These are phyloP conservation scores for Phytophthora fragariaefolia DNA, from an alignment of 352 stramenopile species.

Conservation along the genomic window DNA sequence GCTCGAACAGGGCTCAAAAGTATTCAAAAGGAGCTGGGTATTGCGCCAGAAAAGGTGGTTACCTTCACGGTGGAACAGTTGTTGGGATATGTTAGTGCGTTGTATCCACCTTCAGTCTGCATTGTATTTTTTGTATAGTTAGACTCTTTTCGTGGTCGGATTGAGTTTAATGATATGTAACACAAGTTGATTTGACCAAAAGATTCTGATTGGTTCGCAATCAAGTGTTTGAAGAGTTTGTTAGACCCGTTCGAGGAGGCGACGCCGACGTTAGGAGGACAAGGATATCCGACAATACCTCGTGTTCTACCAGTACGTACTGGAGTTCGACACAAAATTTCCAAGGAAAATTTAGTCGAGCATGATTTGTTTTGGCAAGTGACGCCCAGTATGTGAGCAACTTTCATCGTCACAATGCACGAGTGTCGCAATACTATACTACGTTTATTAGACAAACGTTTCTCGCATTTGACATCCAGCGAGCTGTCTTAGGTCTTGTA, in stretches of 20 bases:
- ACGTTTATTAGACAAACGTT: neutral
- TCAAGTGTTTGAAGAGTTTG: neutral
- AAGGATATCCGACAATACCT: neutral
- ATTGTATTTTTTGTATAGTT: neutral
- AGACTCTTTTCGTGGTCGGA: neutral
- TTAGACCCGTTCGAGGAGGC: neutral
- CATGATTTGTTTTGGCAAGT: neutral
- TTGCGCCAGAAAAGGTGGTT: neutral
- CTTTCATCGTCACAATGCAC: neutral
- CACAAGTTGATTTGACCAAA: neutral
- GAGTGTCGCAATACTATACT: neutral
- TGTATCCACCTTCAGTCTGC: neutral
- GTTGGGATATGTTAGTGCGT: neutral
- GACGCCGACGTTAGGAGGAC: neutral
- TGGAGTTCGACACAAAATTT: neutral
- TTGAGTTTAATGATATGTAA: neutral
- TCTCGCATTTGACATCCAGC: neutral
- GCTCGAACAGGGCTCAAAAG: neutral
- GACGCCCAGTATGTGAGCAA: neutral
- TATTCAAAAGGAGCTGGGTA: neutral
- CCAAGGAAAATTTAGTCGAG: neutral
- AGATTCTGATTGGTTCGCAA: neutral
- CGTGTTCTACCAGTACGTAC: neutral
- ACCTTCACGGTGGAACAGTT: neutral
- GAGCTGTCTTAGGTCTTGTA: neutral